These are phyloP conservation scores for Herpetomonas samuelpessoai DNA, from an alignment of 208 protist genomes.

Conservation along the genomic window DNA sequence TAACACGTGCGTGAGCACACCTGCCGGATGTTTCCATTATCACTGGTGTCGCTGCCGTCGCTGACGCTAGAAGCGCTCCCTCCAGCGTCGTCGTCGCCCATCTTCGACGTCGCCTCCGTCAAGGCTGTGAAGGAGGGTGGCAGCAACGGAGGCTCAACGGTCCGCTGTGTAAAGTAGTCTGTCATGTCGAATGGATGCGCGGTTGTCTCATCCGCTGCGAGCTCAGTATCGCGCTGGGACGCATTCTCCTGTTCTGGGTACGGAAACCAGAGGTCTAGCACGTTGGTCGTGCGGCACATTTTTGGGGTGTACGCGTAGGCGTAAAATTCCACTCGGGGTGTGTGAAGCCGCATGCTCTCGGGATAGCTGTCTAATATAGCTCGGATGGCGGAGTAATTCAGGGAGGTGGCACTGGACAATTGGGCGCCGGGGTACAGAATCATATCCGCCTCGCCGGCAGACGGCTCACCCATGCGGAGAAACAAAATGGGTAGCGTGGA, in stretches of 20 bases:
- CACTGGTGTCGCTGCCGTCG: no score
- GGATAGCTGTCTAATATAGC: background rate
- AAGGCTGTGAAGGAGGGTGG: background rate
- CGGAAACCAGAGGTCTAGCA: background rate
- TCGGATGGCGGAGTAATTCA: slow-evolving; percentile 40
- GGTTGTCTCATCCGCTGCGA: no score
- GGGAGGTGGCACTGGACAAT: slow-evolving; percentile 15
- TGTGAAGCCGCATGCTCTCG: slow-evolving; percentile 8
- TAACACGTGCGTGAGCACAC: background rate
- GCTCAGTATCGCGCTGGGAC: no score
- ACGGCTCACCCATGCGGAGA: slow-evolving; percentile 48
- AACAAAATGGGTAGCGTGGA: slow-evolving; percentile 64
- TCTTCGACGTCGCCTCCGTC: background rate
- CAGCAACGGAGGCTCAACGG: no score
- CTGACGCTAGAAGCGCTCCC: no score
- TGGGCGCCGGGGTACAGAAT: slow-evolving; percentile 32
- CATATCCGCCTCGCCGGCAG: slow-evolving; percentile 45
- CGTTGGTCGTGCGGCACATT: background rate
- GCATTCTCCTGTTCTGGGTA: background rate
- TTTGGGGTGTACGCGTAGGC: background rate
- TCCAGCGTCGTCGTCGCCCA: background rate
- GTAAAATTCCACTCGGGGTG: slow-evolving; percentile 5
- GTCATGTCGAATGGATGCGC: no score
- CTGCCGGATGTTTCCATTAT: background rate
- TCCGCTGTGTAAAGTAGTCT: no score